These are phyloP conservation scores for Schoenoplectus tabernaemontani DNA, from an alignment of 202 grass and related monocot genomes.

Conservation along the genomic window DNA sequence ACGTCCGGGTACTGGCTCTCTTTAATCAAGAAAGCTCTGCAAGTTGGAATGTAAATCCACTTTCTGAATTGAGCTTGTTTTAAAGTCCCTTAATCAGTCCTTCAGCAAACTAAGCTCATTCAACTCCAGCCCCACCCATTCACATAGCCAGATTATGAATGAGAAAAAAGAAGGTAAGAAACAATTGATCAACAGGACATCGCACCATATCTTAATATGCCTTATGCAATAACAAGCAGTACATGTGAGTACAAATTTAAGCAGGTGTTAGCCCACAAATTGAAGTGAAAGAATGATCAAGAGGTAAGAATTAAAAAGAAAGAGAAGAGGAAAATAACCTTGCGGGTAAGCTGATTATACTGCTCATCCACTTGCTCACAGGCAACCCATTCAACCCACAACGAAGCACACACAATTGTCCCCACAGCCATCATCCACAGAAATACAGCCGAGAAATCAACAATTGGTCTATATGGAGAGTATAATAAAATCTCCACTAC, in stretches of 20 bases:
- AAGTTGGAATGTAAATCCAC: background rate
- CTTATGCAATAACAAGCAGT: background rate
- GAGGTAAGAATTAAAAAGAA: too few species aligned
- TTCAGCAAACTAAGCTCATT: background rate
- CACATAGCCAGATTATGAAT: background rate
- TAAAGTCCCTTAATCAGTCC: background rate
- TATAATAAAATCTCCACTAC: conserved; percentile 78
- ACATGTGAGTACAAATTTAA: background rate
- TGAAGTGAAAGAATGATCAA: background rate
- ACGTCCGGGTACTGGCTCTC: too few species aligned
- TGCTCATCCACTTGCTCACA: conserved; percentile 59
- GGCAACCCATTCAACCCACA: conserved; percentile 69
- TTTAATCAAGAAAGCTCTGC: too few species aligned
- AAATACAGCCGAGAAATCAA: conserved; percentile 68
- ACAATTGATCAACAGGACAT: background rate
- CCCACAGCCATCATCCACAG: conserved; percentile 84
- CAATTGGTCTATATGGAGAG: conserved; percentile 62
- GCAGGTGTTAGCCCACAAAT: background rate
- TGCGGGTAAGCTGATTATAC: conserved; percentile 66
- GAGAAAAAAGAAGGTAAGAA: background rate
- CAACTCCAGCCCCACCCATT: background rate
- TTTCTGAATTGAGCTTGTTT: background rate
- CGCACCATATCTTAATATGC: background rate
- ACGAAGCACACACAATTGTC: conserved; percentile 70
- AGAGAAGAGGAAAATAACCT: conserved; percentile 40